Percentiles rank a stretch among this genome's conserved stretches.
Evolutionary conservation across 2,329 filamentous ascomycete species (phyloP).

Genomic region (Cytospora mali): DNA sequence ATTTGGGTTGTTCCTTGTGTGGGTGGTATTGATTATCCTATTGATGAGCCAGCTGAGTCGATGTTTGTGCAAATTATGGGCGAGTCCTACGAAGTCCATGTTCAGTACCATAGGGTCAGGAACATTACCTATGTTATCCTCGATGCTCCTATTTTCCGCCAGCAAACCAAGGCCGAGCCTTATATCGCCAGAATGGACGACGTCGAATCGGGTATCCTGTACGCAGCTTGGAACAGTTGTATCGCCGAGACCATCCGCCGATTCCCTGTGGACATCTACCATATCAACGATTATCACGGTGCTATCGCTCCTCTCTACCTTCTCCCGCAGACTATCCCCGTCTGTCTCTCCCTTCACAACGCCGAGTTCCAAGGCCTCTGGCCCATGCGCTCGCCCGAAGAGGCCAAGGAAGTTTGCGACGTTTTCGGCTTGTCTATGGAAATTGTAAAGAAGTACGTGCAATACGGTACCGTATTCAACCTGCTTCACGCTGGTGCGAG

Average conservation of each 20-base stretch:
- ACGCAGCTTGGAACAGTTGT: constrained; percentile 71
- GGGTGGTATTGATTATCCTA: constrained; percentile 65
- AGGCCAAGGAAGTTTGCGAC: constrained; percentile 62
- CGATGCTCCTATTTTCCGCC: constrained; percentile 66
- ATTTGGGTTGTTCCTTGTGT: constrained; percentile 68
- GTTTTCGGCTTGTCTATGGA: constrained; percentile 63
- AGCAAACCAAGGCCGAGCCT: constrained; percentile 62
- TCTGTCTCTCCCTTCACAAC: constrained; percentile 67
- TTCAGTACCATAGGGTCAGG: constrained; percentile 64
- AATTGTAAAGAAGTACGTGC: constrained; percentile 61
- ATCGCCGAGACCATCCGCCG: constrained; percentile 65
- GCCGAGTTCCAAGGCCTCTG: constrained; percentile 70
- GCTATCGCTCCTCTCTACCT: constrained; percentile 62
- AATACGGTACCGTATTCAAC: constrained; percentile 69
- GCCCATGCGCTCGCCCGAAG: constrained; percentile 65
- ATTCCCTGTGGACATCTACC: constrained; percentile 51
- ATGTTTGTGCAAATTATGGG: constrained; percentile 66
- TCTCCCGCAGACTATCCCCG: constrained; percentile 62
- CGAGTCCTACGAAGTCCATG: constrained; percentile 61
- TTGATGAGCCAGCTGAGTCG: constrained; percentile 59
- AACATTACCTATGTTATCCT: constrained; percentile 43
- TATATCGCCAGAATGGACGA: constrained; percentile 71
- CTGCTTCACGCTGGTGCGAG: constrained; percentile 64
- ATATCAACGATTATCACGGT: constrained; percentile 44
- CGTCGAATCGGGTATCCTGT: constrained; percentile 66